A percentile compares a stretch with the other conserved stretches of the same genome.
phyloP scores from a whole-genome alignment of 495 filamentous ascomycete genomes.

The Lasiosphaeria hispida region DNA sequence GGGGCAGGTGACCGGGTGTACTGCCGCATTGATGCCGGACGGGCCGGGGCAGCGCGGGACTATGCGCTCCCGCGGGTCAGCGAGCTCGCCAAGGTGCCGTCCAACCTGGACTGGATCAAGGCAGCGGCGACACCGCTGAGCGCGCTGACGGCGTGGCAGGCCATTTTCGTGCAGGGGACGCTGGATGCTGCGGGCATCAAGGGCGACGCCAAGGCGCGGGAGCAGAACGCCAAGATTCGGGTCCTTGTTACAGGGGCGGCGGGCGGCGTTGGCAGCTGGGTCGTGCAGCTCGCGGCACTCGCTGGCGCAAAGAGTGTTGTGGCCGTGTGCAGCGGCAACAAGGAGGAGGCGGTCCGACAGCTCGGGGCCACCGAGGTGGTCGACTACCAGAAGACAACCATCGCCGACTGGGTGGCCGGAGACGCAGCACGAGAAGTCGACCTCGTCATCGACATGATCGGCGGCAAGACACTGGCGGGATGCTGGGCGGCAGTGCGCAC shows the following conservation, averaged over 20 bases:
- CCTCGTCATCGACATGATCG: slow-evolving; percentile 65
- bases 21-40: slow-evolving; percentile 45
- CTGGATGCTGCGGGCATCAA: slow-evolving; percentile 24
- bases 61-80: slow-evolving; percentile 42
- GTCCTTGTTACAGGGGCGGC: slow-evolving; percentile 69
- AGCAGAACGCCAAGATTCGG: slow-evolving; percentile 49
- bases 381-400: slow-evolving; percentile 57
- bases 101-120: slow-evolving; percentile 50
- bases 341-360: slow-evolving; percentile 51
- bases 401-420: slow-evolving; percentile 46
- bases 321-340: slow-evolving; percentile 55
- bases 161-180: slow-evolving; percentile 45
- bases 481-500: slow-evolving; percentile 60
- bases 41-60: slow-evolving; percentile 56
- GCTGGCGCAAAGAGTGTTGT: slow-evolving; percentile 57
- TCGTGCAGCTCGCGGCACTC: slow-evolving; percentile 52
- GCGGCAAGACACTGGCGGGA: slow-evolving; percentile 42
- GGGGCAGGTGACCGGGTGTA: slow-evolving; percentile 57
- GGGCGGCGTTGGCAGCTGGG: slow-evolving; percentile 58
- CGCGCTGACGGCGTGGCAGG: slow-evolving; percentile 62
- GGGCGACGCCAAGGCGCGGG: slow-evolving; percentile 39
- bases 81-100: slow-evolving; percentile 47
- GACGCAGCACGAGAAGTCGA: slow-evolving; percentile 49
- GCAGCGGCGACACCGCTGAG: slow-evolving; percentile 58
- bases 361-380: slow-evolving; percentile 68